phyloP scores from a whole-genome alignment of 2,329 filamentous ascomycete genomes.

The Penicillium rolfsii region DNA sequence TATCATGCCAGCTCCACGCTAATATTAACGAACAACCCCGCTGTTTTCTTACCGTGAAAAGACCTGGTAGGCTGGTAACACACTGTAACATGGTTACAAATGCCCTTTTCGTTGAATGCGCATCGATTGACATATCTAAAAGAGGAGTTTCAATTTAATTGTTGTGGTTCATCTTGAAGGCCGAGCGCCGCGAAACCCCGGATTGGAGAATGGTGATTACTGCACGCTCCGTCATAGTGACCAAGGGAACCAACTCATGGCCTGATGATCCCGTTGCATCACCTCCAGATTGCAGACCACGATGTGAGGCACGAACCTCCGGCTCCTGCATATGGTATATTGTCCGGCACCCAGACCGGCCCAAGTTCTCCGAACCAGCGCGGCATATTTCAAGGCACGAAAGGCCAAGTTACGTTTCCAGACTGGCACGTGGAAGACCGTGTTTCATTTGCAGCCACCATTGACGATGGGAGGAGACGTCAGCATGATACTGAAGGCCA shows the following conservation, averaged over 20 bases:
- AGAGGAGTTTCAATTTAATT: neutral
- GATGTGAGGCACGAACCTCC: constrained; percentile 11
- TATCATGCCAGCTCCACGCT: neutral
- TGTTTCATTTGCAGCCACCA: constrained; percentile 15
- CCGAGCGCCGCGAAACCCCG: neutral
- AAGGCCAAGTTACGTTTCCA: neutral
- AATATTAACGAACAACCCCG: neutral
- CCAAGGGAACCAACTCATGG: neutral
- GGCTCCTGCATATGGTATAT: constrained; percentile 13
- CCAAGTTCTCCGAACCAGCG: neutral
- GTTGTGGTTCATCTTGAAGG: neutral
- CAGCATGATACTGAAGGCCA: constrained; percentile 16
- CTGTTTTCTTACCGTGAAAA: neutral
- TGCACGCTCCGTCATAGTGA: neutral
- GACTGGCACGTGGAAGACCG: constrained; percentile 7
- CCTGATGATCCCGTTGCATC: constrained; percentile 12
- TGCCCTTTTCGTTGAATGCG: neutral
- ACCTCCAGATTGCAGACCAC: neutral
- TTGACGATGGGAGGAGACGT: constrained; percentile 9
- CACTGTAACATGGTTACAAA: neutral
- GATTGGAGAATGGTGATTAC: neutral
- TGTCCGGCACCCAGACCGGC: neutral
- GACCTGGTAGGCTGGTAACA: neutral
- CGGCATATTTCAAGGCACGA: neutral
- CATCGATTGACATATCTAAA: neutral